Conservation (phyloP, 495 filamentous ascomycete species). For the Hyaloscypha hepaticicola region DNA sequence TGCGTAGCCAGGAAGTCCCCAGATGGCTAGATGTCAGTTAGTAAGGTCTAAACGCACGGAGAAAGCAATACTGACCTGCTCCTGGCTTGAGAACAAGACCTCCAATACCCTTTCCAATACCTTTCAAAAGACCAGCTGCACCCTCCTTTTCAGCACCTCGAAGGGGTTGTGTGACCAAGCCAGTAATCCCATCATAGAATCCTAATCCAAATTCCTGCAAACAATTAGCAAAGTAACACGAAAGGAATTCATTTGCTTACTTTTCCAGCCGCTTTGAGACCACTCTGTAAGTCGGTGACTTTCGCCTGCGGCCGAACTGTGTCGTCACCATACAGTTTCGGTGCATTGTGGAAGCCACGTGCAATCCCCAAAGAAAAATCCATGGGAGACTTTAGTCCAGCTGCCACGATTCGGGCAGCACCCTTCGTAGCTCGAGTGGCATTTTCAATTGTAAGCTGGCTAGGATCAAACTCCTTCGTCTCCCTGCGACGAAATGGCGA, state of each 20-base stretch:
- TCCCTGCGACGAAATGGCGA: conserved; percentile 19
- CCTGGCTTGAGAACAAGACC: conserved; percentile 68
- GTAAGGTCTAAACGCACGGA: background rate
- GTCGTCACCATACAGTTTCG: conserved; percentile 74
- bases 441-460: conserved; percentile 48
- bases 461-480: conserved; percentile 20
- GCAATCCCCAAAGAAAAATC: conserved; percentile 77
- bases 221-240: conserved; percentile 1
- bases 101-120: conserved; percentile 72
- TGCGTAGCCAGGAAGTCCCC: conserved; percentile 68
- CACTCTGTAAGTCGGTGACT: conserved; percentile 67
- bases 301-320: conserved; percentile 67
- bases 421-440: conserved; percentile 61
- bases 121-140: conserved; percentile 67
- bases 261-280: conserved; percentile 62
- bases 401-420: conserved; percentile 64
- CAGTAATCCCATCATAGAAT: conserved; percentile 69
- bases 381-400: conserved; percentile 73
- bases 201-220: conserved; percentile 62
- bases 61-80: conserved; percentile 49
- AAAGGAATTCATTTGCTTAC: conserved; percentile 23
- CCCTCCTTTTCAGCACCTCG: conserved; percentile 68
- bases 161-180: conserved; percentile 68
- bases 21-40: conserved; percentile 42
- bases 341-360: conserved; percentile 83